Evolutionary conservation across 179 eudicot genomes (phyloP).

Genomic region (Beta lomatogona): DNA sequence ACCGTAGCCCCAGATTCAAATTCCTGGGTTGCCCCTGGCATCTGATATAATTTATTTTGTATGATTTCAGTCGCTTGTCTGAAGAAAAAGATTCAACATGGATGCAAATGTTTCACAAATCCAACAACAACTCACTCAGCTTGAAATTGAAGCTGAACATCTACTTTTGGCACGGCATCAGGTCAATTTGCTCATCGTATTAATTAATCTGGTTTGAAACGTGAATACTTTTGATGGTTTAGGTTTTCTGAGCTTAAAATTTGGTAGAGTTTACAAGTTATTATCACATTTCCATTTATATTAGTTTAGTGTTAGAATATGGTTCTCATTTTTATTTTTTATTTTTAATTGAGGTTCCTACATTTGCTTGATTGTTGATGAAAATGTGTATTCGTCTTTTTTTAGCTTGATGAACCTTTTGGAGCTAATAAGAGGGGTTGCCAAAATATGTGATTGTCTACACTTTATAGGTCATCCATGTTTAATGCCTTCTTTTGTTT

Average conservation of each 20-base stretch:
- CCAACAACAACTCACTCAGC: slow-evolving; percentile 48
- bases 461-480: background rate
- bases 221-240: background rate
- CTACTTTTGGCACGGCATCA: slow-evolving; percentile 76
- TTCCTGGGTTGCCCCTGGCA: no score
- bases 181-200: slow-evolving; percentile 40
- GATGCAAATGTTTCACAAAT: slow-evolving; percentile 51
- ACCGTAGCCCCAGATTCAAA: no score
- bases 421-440: background rate
- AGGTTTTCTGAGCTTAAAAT: background rate
- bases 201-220: background rate
- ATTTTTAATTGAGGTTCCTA: background rate
- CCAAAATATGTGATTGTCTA: background rate
- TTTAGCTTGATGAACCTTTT: background rate
- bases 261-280: background rate
- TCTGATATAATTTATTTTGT: no score
- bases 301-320: background rate
- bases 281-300: background rate
- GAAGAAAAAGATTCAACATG: slow-evolving; percentile 33
- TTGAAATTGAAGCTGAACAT: slow-evolving; percentile 82
- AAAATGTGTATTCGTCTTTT: background rate
- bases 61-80: background rate
- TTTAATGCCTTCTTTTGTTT: background rate
- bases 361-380: background rate
- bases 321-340: background rate